Evolutionary conservation across 176 grass and related monocot species (phyloP).

Genomic region (Oryza longistaminata): DNA sequence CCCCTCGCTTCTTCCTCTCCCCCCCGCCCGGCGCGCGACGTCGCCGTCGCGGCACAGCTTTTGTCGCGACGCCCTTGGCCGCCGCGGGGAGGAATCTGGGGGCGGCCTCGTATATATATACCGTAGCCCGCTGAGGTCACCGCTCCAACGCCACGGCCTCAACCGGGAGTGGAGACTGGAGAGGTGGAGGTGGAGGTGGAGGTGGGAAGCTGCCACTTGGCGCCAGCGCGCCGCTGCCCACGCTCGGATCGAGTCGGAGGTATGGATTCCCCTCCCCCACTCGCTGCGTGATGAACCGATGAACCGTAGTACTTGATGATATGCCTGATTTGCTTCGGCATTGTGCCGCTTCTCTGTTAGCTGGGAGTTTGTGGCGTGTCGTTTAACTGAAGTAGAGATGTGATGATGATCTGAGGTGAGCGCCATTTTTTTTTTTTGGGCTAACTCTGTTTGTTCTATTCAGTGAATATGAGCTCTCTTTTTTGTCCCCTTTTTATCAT

Average conservation of each 20-base stretch:
- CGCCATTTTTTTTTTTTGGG: too few species aligned
- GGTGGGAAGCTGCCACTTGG: constrained; percentile 42
- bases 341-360: too few species aligned
- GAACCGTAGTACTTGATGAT: too few species aligned
- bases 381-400: too few species aligned
- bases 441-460: background rate
- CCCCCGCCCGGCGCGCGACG: background rate
- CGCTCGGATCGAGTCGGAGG: background rate
- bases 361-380: too few species aligned
- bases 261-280: background rate
- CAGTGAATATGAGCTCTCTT: background rate
- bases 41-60: constrained; percentile 30
- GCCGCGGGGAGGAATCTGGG: constrained; percentile 18
- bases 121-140: constrained; percentile 20
- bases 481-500: background rate
- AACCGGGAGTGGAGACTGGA: background rate
- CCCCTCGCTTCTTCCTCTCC: too few species aligned
- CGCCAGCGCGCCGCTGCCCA: background rate
- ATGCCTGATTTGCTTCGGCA: too few species aligned
- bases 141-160: constrained; percentile 20
- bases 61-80: constrained; percentile 44
- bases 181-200: background rate
- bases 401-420: too few species aligned
- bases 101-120: constrained; percentile 34
- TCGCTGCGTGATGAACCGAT: too few species aligned